Conservation (phyloP, 371 early-diverging fungal genomes). For the Zopfochytrium polystomum region DNA sequence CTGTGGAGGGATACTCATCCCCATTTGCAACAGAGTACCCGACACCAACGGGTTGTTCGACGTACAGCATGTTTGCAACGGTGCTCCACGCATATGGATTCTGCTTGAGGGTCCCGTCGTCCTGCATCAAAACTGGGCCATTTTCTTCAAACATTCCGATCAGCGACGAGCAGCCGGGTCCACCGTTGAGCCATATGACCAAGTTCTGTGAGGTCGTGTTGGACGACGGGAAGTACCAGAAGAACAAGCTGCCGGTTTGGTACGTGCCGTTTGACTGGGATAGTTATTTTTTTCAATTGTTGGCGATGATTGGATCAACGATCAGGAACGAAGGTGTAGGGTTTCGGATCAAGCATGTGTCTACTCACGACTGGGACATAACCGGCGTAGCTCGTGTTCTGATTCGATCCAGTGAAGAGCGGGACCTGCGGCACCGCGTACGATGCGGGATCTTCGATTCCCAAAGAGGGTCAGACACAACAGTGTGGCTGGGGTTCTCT, state of each 20-base stretch:
- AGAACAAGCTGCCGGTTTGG: not conserved
- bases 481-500: too few species aligned
- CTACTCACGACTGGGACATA: constrained; percentile 34
- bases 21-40: constrained; percentile 47
- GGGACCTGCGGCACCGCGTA: too few species aligned
- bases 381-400: too few species aligned
- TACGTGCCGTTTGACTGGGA: too few species aligned
- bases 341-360: not conserved
- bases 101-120: constrained; percentile 18
- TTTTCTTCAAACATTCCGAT: constrained; percentile 53
- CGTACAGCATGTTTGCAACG: constrained; percentile 47
- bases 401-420: too few species aligned
- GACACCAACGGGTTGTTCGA: constrained; percentile 56
- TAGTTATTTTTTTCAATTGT: not conserved
- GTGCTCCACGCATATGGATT: constrained; percentile 32
- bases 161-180: constrained; percentile 55
- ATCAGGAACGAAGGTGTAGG: too few species aligned
- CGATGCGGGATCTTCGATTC: too few species aligned
- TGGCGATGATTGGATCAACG: not conserved
- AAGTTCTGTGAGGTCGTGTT: not conserved
- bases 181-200: constrained; percentile 33
- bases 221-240: not conserved
- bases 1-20: constrained; percentile 3
- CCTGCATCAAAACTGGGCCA: constrained; percentile 44
- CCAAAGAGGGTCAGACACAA: too few species aligned